A percentile compares a stretch with the other conserved stretches of the same genome.
Evolutionary conservation across 106 monocot species (phyloP).

Genomic region (Vanilla planifolia): DNA sequence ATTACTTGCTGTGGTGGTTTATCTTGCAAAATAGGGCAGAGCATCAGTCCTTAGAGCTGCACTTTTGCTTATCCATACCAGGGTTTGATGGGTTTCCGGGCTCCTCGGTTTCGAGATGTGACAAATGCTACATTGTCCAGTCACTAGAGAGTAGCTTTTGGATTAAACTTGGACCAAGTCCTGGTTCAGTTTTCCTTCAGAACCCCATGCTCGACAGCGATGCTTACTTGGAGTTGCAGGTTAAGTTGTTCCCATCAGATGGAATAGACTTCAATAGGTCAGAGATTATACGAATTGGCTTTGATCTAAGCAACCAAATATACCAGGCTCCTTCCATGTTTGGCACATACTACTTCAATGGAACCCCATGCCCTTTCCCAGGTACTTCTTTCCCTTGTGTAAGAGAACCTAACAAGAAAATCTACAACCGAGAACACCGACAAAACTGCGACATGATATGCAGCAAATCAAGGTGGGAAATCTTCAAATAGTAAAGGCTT

Average conservation of each 20-base stretch:
- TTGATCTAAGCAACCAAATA: constrained; percentile 59
- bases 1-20: constrained; percentile 27
- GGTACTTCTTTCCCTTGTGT: too few species aligned
- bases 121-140: constrained; percentile 39
- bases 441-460: not conserved
- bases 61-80: constrained; percentile 50
- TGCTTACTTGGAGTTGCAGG: constrained; percentile 42
- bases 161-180: constrained; percentile 38
- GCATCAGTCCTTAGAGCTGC: constrained; percentile 47
- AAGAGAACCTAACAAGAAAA: not conserved
- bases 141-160: constrained; percentile 47
- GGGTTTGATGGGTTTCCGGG: constrained; percentile 54
- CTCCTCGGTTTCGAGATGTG: constrained; percentile 44
- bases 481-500: constrained; percentile 8
- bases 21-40: constrained; percentile 28
- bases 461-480: constrained; percentile 11
- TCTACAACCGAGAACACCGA: not conserved
- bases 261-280: constrained; percentile 45
- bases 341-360: constrained; percentile 62
- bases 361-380: constrained; percentile 45
- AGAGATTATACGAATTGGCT: constrained; percentile 51
- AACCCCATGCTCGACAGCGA: constrained; percentile 36
- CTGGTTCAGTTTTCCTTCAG: constrained; percentile 51
- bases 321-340: constrained; percentile 52
- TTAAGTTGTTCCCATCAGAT: constrained; percentile 45